A percentile compares a stretch with the other conserved stretches of the same genome.
These are phyloP conservation scores for Boletus eberwhitei DNA, from an alignment of 768 basidiomycete species.

Conservation along the genomic window DNA sequence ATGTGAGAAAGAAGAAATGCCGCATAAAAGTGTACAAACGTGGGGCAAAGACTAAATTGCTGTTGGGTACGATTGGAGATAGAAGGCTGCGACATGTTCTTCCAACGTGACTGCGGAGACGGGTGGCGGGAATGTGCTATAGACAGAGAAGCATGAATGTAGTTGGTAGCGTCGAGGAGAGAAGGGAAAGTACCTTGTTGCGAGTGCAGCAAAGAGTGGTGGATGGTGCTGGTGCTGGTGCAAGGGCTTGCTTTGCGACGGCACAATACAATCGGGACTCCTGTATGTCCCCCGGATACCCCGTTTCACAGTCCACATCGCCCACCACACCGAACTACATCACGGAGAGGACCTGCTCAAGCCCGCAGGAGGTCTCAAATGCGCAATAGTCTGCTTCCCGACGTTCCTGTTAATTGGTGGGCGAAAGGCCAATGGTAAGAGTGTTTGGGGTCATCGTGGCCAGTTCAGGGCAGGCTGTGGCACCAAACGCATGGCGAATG, in stretches of 20 bases:
- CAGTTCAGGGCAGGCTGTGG: slow-evolving; percentile 31
- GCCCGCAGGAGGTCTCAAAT: neutral
- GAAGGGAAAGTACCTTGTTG: slow-evolving; percentile 2
- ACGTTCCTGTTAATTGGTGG: too few relatives aligned
- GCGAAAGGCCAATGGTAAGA: slow-evolving; percentile 8
- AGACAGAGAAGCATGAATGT: neutral
- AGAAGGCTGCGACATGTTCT: slow-evolving; percentile 71
- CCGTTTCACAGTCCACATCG: neutral
- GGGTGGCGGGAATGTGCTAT: slow-evolving; percentile 7
- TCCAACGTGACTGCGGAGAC: slow-evolving; percentile 67
- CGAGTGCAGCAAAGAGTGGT: neutral
- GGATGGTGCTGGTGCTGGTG: slow-evolving; percentile 13
- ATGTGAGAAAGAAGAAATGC: slow-evolving; percentile 12
- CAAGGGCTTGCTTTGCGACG: slow-evolving; percentile 2
- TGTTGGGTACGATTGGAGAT: slow-evolving; percentile 71
- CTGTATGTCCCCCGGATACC: slow-evolving; percentile 19
- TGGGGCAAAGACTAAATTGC: slow-evolving; percentile 93
- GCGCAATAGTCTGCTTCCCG: too few relatives aligned
- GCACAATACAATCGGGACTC: neutral
- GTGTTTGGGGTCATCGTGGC: slow-evolving; percentile 20
- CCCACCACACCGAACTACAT: neutral
- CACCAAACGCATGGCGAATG: neutral
- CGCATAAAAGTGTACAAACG: slow-evolving; percentile 46
- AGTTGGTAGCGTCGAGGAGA: neutral
- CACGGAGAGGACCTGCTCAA: neutral